phyloP scores from a whole-genome alignment of 768 basidiomycete genomes.

The Rhodocollybia butyracea region DNA sequence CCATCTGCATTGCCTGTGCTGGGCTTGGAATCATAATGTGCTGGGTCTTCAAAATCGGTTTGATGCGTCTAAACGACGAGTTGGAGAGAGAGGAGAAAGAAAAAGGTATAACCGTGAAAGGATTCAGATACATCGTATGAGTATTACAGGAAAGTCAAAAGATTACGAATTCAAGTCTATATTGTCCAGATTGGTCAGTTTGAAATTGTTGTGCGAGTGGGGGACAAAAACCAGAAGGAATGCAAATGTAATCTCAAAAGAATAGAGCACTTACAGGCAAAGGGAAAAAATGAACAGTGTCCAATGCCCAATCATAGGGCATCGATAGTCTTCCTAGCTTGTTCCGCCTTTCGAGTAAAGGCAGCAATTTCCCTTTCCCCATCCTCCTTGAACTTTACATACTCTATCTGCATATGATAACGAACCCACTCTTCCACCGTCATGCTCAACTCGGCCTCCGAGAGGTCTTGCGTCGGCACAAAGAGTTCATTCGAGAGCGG shows the following conservation, averaged over 20 bases:
- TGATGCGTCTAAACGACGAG: slow-evolving; percentile 35
- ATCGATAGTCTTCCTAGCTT: slow-evolving; percentile 33
- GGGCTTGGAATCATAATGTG: slow-evolving; percentile 51
- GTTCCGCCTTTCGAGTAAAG: slow-evolving; percentile 45
- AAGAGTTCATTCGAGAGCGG: slow-evolving; percentile 45
- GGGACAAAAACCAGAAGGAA: no score
- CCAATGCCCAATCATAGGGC: slow-evolving; percentile 13
- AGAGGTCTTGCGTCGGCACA: slow-evolving; percentile 40
- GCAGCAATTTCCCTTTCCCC: slow-evolving; percentile 46
- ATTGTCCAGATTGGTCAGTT: no score
- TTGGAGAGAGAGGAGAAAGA: slow-evolving; percentile 32
- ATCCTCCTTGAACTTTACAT: slow-evolving; percentile 53
- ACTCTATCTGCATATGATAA: slow-evolving; percentile 68
- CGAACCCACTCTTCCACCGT: slow-evolving; percentile 84
- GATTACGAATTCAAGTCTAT: no score
- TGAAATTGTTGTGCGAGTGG: no score
- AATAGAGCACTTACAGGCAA: no score
- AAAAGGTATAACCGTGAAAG: slow-evolving; percentile 37
- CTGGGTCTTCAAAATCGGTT: slow-evolving; percentile 42
- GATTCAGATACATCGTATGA: slow-evolving; percentile 52
- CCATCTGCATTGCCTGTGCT: slow-evolving; percentile 55
- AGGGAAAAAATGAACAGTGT: neutral
- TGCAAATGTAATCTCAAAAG: no score
- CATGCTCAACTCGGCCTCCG: slow-evolving; percentile 70
- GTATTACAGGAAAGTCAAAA: no score